These are phyloP conservation scores for Diaporthe helianthi DNA, from an alignment of 2,329 filamentous ascomycete species.

Conservation along the genomic window DNA sequence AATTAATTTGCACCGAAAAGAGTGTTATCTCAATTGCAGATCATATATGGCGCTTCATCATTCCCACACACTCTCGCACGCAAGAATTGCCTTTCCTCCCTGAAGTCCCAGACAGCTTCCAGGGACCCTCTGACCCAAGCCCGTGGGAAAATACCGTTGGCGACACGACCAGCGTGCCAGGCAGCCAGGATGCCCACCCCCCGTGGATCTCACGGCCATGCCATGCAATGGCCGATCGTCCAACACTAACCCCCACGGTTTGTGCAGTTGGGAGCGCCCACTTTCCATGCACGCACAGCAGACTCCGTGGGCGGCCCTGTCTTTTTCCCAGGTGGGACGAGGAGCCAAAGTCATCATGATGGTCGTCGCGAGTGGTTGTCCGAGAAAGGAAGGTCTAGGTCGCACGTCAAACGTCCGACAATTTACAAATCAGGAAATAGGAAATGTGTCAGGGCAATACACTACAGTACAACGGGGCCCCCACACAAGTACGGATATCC, in stretches of 20 bases:
- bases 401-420: not conserved
- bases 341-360: conserved; percentile 2
- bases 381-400: conserved; percentile 19
- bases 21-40: not conserved
- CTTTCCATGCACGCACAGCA: not conserved
- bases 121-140: not conserved
- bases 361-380: not conserved
- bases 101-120: conserved; percentile 12
- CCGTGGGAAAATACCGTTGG: not conserved
- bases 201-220: not conserved
- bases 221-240: not conserved
- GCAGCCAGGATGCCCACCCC: not conserved
- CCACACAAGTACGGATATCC: too few species aligned
- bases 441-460: not conserved
- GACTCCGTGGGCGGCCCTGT: not conserved
- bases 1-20: not conserved
- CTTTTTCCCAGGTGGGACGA: not conserved
- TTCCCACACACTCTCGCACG: not conserved
- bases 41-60: not conserved
- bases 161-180: not conserved
- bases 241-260: conserved; percentile 17
- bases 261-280: not conserved
- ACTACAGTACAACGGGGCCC: not conserved
- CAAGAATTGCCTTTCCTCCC: conserved; percentile 6
- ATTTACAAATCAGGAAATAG: not conserved